A percentile compares a stretch with the other conserved stretches of the same genome.
Evolutionary conservation across 805 yeast species (phyloP).

Genomic region (Candida sonorensis): DNA sequence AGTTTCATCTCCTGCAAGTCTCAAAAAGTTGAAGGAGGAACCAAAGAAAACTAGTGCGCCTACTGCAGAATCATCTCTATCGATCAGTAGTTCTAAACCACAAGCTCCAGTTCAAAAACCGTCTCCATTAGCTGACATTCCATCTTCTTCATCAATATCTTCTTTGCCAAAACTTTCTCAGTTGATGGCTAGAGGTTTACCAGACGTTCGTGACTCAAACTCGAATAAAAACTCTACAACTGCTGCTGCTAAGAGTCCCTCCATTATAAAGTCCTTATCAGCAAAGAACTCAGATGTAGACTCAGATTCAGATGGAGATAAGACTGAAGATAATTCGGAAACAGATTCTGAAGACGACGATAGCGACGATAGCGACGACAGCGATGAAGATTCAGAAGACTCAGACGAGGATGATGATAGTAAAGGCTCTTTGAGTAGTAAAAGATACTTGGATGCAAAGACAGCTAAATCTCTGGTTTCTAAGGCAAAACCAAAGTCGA

Average conservation of each 20-base stretch:
- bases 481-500: conserved; percentile 28
- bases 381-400: conserved; percentile 24
- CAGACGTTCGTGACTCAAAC: conserved; percentile 48
- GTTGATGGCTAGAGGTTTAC: conserved; percentile 57
- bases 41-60: no score
- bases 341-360: conserved; percentile 3
- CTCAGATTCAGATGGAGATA: not conserved
- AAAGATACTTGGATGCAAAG: conserved; percentile 36
- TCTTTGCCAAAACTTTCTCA: conserved; percentile 46
- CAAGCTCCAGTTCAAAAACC: not conserved
- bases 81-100: no score
- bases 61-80: no score
- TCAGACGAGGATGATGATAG: conserved; percentile 12
- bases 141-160: conserved; percentile 3
- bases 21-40: no score
- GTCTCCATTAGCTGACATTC: not conserved
- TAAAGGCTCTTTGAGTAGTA: conserved; percentile 1
- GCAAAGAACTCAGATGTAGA: not conserved
- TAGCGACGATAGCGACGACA: conserved; percentile 11
- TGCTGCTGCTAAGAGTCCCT: no score
- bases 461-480: conserved; percentile 36
- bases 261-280: no score
- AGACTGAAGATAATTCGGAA: conserved; percentile 1
- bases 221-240: not conserved
- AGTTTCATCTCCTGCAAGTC: not conserved